These are phyloP conservation scores for Penicillium sp. DNA, from an alignment of 2,329 filamentous ascomycete species.

Conservation along the genomic window DNA sequence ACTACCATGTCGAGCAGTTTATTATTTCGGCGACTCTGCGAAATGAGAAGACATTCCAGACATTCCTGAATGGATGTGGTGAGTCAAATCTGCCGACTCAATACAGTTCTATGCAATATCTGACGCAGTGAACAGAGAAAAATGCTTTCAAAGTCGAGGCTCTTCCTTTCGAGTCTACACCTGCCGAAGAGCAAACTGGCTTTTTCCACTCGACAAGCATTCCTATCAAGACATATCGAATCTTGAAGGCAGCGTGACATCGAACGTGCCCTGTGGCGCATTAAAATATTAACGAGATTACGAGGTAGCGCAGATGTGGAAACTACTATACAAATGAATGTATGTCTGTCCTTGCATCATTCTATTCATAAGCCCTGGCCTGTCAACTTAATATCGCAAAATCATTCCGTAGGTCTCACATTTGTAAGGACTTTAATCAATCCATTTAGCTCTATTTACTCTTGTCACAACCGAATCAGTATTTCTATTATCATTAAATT, in stretches of 20 bases:
- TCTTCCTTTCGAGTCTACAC: slow-evolving; percentile 46
- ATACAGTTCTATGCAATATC: not conserved
- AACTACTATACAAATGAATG: not conserved
- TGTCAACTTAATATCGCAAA: not conserved
- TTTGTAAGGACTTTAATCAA: too few species aligned
- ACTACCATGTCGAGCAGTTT: slow-evolving; percentile 54
- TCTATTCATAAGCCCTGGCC: not conserved
- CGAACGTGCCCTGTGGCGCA: not conserved
- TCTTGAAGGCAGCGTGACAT: slow-evolving; percentile 19
- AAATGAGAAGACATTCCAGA: slow-evolving; percentile 63
- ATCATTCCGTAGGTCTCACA: too few species aligned
- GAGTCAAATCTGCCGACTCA: slow-evolving; percentile 31
- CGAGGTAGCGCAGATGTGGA: not conserved
- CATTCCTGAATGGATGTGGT: slow-evolving; percentile 62
- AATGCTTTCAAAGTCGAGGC: slow-evolving; percentile 39
- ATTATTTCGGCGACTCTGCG: slow-evolving; percentile 64
- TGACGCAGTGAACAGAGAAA: not conserved
- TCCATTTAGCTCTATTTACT: too few species aligned
- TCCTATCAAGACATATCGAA: slow-evolving; percentile 42
- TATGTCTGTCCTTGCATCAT: too few species aligned
- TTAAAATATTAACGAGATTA: not conserved
- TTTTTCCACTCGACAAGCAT: slow-evolving; percentile 51
- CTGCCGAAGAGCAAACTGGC: slow-evolving; percentile 46
- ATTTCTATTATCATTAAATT: too few species aligned
- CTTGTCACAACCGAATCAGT: too few species aligned